Evolutionary conservation across 352 stramenopile species (phyloP), one percentile per base, ranked within the genome.

Genomic region (Pythium rishiriense): DNA sequence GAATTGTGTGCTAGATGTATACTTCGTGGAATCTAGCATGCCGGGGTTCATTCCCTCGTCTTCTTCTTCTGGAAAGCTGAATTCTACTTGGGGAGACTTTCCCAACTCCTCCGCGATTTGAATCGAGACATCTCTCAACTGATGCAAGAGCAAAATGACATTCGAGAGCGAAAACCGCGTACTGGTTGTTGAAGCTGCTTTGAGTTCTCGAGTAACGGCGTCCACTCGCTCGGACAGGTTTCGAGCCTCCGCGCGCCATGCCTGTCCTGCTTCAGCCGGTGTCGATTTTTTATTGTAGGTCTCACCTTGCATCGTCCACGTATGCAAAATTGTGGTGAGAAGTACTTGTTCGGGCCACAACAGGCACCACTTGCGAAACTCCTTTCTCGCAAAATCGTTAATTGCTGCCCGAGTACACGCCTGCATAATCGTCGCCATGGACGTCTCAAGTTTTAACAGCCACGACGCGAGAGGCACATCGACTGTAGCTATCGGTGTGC

Each of bases 311-410:
- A 85, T 43, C 0, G 79, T 87, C 83, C 83, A 94, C 17, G 66
- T 62, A 28, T 84, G 66, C 25, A 76, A 69, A 33, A 91, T 74
- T 21, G 80, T 78, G 15, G 70, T 66, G n/a, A 84, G 19, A 4
- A 94, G 24, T 0, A 88, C 78, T 68, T 94, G 85, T 28, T 94
- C 85, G 0, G 85, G 81, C 85, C 85, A 94, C 6, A 90, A 64
- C 6, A 91, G 46, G 39, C 78, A 90, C 85, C 85, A 94, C 35
- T 94, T 94, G 0, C 83, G 81, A 61, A 94, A 94, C 29, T 91
- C 85, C 59, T 94, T 93, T 5, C 82, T 75, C 21, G 70, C 58
- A n/a, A 81, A 64, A 61, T 94, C 85, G 12, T 69, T 85, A 14
- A 84, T 72, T 17, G 85, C 75, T 2, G 81, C 80, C 4, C 83